Base-by-base conservation (phyloP, 345 rosid genomes). In the Hevea brasiliensis region DNA sequence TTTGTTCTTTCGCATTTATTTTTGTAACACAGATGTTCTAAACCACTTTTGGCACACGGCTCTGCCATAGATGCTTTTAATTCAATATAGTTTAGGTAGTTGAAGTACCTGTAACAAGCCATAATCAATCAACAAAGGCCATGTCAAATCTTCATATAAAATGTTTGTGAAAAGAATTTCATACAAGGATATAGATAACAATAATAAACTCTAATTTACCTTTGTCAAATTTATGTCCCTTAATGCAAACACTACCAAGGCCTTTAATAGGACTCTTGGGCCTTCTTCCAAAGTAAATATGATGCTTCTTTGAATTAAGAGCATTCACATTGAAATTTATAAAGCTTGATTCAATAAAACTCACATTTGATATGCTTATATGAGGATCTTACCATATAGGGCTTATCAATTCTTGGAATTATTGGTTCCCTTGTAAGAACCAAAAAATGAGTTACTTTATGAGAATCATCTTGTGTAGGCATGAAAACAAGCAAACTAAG, bases 11-110 rank as follows among this genome's bases (percentile, higher is more conserved):
- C n/a, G n/a, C n/a, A n/a, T n/a, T n/a, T n/a, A n/a, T n/a, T n/a
- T n/a, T n/a, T n/a, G 20, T 48, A 40, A 21, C 15, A 55, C 54
- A 95, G 79, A 85, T 89, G 91, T 74, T 81, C 88, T 72, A 95
- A 78, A 32, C 98, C 94, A 73, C 77, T 69, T 74, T 92, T 98
- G 23, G 94, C 93, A 70, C 94, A 88, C 0, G 76, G 67, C 35
- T 95, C 99, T 47, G 99, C 98, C 97, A 92, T 91, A 29, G 99
- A 95, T 44, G 99, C 98, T 77, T 91, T 93, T 65, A 95, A 89
- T 68, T 95, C 99, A 14, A 89, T 81, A 78, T 86, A 92, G 75
- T 92, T 92, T 24, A 94, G 87, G 84, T 94, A 92, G 83, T 94
- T 97, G 42, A 95, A 92, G 81, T 85, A 91, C 89, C 99, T 95